Percentiles rank a stretch among this genome's conserved stretches.
Conservation (phyloP, 2,329 filamentous ascomycete species). For the Ceratocystis cubensis region DNA sequence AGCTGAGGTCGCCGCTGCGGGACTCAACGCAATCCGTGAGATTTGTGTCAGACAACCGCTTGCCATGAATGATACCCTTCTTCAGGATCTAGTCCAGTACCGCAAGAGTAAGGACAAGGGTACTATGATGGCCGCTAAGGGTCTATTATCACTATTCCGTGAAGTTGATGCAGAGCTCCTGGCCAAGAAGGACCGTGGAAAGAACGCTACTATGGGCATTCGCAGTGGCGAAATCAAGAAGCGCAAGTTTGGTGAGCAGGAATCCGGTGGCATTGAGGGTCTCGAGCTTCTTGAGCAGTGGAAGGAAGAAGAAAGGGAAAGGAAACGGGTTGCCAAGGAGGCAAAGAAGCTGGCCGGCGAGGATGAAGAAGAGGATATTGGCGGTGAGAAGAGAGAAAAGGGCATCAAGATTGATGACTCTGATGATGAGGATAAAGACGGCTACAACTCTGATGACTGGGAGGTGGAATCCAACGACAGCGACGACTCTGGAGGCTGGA, state of each 20-base stretch:
- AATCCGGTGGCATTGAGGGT: constrained; percentile 72
- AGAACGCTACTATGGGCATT: constrained; percentile 75
- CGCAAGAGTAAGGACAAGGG: constrained; percentile 97
- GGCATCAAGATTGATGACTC: constrained; percentile 21
- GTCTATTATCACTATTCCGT: constrained; percentile 77
- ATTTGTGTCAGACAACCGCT: constrained; percentile 85
- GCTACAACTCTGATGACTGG: constrained; percentile 45
- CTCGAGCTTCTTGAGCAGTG: constrained; percentile 82
- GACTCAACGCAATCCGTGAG: constrained; percentile 87
- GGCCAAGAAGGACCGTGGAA: constrained; percentile 80
- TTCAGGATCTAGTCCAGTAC: constrained; percentile 93
- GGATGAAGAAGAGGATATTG: constrained; percentile 47
- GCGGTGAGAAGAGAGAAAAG: constrained; percentile 33
- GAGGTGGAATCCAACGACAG: constrained; percentile 49
- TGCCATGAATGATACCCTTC: constrained; percentile 90
- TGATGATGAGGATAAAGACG: constrained; percentile 49
- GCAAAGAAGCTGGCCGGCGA: constrained; percentile 46
- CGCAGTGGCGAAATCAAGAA: constrained; percentile 63
- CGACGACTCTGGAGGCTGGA: constrained; percentile 76
- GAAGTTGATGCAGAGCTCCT: constrained; percentile 84
- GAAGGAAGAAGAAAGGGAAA: constrained; percentile 78
- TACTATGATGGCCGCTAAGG: constrained; percentile 96
- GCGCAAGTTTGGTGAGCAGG: constrained; percentile 71
- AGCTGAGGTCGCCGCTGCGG: constrained; percentile 78
- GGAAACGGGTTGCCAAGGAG: constrained; percentile 57